phyloP scores from a whole-genome alignment of 2,329 filamentous ascomycete genomes.

The Fonsecaea pedrosoi region DNA sequence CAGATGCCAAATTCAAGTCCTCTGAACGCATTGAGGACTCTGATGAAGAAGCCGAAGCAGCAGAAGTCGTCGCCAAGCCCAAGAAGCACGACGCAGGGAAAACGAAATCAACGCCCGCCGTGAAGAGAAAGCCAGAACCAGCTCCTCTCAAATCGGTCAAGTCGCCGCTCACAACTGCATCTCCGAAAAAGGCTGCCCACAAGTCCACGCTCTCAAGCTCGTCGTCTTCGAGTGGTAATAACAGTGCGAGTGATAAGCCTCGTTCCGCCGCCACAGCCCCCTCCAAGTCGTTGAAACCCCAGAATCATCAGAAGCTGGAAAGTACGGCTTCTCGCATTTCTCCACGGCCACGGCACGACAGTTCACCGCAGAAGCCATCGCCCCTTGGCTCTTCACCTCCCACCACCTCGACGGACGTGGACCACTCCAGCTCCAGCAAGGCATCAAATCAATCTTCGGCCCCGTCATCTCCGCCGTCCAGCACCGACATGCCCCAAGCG shows the following conservation, averaged over 20 bases:
- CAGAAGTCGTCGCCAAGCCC: conserved; percentile 44
- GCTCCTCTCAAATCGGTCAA: conserved; percentile 19
- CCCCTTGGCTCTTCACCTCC: conserved; percentile 67
- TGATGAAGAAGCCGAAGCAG: conserved; percentile 56
- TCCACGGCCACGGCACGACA: conserved; percentile 50
- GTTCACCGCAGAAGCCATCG: conserved; percentile 66
- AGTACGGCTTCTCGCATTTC: conserved; percentile 36
- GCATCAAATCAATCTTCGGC: conserved; percentile 51
- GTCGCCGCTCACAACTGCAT: conserved; percentile 15
- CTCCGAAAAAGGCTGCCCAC: conserved; percentile 31
- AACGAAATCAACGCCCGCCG: conserved; percentile 18
- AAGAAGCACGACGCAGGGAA: conserved; percentile 22
- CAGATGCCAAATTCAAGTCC: conserved; percentile 59
- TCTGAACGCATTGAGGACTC: conserved; percentile 62
- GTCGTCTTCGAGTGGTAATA: conserved; percentile 32
- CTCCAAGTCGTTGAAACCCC: conserved; percentile 33
- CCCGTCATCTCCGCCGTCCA: conserved; percentile 53
- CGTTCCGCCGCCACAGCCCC: conserved; percentile 21
- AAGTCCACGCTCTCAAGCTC: conserved; percentile 33
- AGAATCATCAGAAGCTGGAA: conserved; percentile 22
- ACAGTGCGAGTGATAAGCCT: conserved; percentile 34
- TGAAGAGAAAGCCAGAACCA: conserved; percentile 25
- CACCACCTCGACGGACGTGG: conserved; percentile 65
- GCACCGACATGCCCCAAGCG: conserved; percentile 37
- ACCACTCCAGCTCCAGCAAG: conserved; percentile 53